Percentiles rank a stretch among this genome's conserved stretches.
Evolutionary conservation across 2,329 filamentous ascomycete species (phyloP).

Genomic region (Botrytis medusae): DNA sequence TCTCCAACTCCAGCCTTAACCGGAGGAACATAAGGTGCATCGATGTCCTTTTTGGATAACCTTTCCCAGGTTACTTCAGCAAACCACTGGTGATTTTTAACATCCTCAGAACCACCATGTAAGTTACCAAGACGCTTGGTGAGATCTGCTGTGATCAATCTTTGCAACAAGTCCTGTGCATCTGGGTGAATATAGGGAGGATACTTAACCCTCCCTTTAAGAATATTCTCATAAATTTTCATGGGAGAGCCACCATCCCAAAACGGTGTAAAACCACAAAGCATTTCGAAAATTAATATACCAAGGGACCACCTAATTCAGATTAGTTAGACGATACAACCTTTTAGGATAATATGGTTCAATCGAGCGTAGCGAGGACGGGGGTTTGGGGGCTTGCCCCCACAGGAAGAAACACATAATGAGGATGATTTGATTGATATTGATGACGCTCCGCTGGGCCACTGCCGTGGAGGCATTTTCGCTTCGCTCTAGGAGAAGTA

Average conservation of each 20-base stretch:
- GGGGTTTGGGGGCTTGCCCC: conserved; percentile 15
- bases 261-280: conserved; percentile 97
- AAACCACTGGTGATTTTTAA: conserved; percentile 97
- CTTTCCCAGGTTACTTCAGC: conserved; percentile 97
- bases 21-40: conserved; percentile 94
- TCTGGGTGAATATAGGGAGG: conserved; percentile 93
- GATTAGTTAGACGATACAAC: conserved; percentile 24
- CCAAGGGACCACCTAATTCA: conserved; percentile 87
- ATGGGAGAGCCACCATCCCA: conserved; percentile 98
- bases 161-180: conserved; percentile 87
- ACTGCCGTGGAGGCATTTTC: background rate
- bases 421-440: conserved; percentile 18
- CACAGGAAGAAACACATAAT: background rate
- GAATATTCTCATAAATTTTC: conserved; percentile 99
- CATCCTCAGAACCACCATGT: conserved; percentile 84
- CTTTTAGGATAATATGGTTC: background rate
- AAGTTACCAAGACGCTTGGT: conserved; percentile 94
- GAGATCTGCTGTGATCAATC: conserved; percentile 89
- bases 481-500: background rate
- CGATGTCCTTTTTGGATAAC: conserved; percentile 91
- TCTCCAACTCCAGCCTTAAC: conserved; percentile 93
- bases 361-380: conserved; percentile 8
- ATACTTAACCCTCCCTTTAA: conserved; percentile 94
- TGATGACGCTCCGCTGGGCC: background rate
- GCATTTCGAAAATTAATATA: conserved; percentile 99